Evolutionary conservation across 2,329 filamentous ascomycete species (phyloP).

Genomic region (Hawksworthiomyces lignivorus): DNA sequence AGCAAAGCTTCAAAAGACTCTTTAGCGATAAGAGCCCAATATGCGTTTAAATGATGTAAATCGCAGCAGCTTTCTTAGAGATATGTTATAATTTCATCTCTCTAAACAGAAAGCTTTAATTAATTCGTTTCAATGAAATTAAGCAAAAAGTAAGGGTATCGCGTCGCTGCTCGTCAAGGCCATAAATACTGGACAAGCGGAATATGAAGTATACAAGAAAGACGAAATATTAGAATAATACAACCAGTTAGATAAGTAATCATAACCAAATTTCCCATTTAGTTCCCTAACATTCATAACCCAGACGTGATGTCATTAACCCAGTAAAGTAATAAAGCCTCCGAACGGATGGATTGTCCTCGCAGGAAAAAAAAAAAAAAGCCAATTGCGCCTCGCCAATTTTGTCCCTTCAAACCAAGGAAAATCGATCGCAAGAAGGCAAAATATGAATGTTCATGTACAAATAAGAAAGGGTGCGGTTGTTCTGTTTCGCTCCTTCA

Average conservation of each 20-base stretch:
- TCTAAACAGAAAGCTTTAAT: too few relatives aligned
- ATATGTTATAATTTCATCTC: too few relatives aligned
- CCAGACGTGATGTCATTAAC: conserved; percentile 8
- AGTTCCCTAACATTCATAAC: conserved; percentile 7
- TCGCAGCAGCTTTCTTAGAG: too few relatives aligned
- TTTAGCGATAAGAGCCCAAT: too few relatives aligned
- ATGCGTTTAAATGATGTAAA: too few relatives aligned
- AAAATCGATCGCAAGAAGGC: neutral
- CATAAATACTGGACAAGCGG: neutral
- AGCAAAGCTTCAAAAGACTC: too few relatives aligned
- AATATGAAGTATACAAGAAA: conserved; percentile 2
- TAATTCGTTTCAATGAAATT: too few relatives aligned
- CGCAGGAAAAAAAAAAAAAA: neutral
- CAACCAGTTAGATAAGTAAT: neutral
- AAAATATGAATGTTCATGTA: neutral
- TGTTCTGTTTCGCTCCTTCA: conserved; percentile 1
- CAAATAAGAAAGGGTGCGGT: too few relatives aligned
- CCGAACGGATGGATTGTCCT: neutral
- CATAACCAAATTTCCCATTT: neutral
- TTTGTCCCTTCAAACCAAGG: too few relatives aligned
- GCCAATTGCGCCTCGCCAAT: too few relatives aligned
- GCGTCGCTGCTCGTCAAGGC: too few relatives aligned
- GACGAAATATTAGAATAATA: conserved; percentile 4
- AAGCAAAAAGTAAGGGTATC: too few relatives aligned
- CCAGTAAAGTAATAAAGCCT: conserved; percentile 3